Evolutionary conservation across 108 stramenopile species (phyloP), one percentile per base, ranked within the genome.

Genomic region (Chaetoceros tenuissimus): DNA sequence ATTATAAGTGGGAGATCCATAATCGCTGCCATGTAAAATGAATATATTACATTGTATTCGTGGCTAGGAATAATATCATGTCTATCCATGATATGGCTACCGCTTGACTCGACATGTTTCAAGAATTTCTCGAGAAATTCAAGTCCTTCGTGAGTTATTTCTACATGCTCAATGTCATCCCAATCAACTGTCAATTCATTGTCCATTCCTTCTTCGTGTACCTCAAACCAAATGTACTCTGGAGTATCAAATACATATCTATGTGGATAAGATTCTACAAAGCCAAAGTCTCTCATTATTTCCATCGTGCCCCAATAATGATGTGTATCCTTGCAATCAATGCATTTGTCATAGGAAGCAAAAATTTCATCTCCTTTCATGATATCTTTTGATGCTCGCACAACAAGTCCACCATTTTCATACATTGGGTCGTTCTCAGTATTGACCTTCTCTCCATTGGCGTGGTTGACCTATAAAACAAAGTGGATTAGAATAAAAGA

Each of bases 381-480:
- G 28, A 69, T 69, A 8, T 23, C 24, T 30, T 55, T 51, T 16
- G 46, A 25, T 2, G 68, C 68, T 19, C n/a, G 5, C 1, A 60
- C 27, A 50, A 59, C 17, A 21, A 52, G 21, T 26, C 28, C 53
- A 24, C 25, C 3, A 2, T 51, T 47, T 2, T 26, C 31, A 21
- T 51, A 10, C 1, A 52, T 24, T 13, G 52, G 17, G 21, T 29
- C 46, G 3, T 48, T 56, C 23, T 62, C 24, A 1, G 53, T 62
- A 52, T 72, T 72, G 31, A 31, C 19, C 46, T 65, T 25, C 2
- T 53, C 3, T 46, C 64, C 71, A 46, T 72, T 67, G 3, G 30
- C 21, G 46, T 72, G 71, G n/a, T 59, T 62, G n/a, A 55, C 25
- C 65, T 49, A 40, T 40, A 10, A 40, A 40, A 10, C 34, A 40